Conservation (phyloP, 805 yeast genomes). For the Saccharomycopsis sp. region DNA sequence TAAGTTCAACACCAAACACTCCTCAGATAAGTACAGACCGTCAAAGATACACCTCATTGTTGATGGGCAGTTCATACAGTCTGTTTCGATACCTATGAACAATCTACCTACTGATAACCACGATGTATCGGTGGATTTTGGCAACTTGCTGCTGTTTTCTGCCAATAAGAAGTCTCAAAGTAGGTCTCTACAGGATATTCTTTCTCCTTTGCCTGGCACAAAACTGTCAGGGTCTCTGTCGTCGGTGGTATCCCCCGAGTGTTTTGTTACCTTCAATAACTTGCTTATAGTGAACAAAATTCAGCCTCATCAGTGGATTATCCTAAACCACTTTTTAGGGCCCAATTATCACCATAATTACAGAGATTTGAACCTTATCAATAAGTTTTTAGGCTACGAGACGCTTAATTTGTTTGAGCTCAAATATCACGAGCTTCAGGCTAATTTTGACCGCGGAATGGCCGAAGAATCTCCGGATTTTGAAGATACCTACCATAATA, state of each 20-base stretch:
- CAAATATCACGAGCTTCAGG: slow-evolving; percentile 25
- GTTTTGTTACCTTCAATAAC: slow-evolving; percentile 24
- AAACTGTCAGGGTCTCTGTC: slow-evolving; percentile 25
- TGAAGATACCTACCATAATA: slow-evolving; percentile 21
- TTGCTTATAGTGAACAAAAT: slow-evolving; percentile 34
- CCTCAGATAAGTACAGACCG: slow-evolving; percentile 23
- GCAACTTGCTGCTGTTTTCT: slow-evolving; percentile 11
- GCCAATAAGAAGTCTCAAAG: slow-evolving; percentile 33
- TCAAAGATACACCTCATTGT: slow-evolving; percentile 38
- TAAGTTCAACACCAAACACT: slow-evolving; percentile 10
- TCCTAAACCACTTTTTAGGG: slow-evolving; percentile 40
- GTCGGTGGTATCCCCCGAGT: slow-evolving; percentile 24
- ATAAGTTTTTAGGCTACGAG: slow-evolving; percentile 34
- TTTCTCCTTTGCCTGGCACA: not conserved
- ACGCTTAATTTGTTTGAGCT: slow-evolving; percentile 33
- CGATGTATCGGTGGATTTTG: slow-evolving; percentile 13
- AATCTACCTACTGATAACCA: slow-evolving; percentile 13
- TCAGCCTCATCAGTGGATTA: slow-evolving; percentile 45
- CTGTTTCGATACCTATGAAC: slow-evolving; percentile 20
- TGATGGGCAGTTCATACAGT: slow-evolving; percentile 41
- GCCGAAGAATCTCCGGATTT: not conserved
- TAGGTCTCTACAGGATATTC: slow-evolving; percentile 12
- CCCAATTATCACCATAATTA: slow-evolving; percentile 43
- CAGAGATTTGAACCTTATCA: slow-evolving; percentile 33
- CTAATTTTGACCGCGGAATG: slow-evolving; percentile 19